Conservation (phyloP, 1,284 basidiomycete genomes). For the Phellinidium pouzarii region DNA sequence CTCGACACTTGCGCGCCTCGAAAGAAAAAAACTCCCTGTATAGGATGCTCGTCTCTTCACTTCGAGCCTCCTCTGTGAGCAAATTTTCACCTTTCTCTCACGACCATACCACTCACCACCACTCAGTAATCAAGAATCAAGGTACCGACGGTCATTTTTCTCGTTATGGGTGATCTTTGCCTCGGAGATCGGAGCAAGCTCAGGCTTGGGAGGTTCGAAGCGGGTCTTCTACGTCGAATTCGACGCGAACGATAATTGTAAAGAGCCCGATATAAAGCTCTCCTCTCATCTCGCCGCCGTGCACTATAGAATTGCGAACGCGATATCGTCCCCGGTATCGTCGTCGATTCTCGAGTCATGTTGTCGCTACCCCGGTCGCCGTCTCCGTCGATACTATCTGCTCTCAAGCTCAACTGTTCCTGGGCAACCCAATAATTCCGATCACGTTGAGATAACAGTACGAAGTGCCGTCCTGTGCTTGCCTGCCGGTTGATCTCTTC, state of each 20-base stretch:
- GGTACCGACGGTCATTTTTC: background rate
- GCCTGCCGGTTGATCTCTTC: background rate
- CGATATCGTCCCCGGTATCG: no score
- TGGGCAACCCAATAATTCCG: conserved; percentile 2
- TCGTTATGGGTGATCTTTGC: background rate
- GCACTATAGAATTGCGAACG: no score
- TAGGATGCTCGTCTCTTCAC: no score
- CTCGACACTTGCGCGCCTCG: no score
- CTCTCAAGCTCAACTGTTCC: conserved; percentile 1
- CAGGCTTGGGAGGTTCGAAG: background rate
- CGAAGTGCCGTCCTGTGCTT: background rate
- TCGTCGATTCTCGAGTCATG: background rate
- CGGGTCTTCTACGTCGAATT: background rate
- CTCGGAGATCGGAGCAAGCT: background rate
- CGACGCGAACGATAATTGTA: background rate
- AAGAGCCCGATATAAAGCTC: background rate
- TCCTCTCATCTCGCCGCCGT: no score
- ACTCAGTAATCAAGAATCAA: background rate
- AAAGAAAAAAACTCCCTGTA: no score
- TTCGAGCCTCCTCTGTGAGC: no score
- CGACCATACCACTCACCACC: background rate
- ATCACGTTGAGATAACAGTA: background rate
- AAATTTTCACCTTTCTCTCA: background rate
- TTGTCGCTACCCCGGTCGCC: background rate
- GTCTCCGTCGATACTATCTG: background rate